Evolutionary conservation across 805 yeast species (phyloP), one percentile per base, ranked within the genome.

Genomic region (Saccharomyces mikatae): DNA sequence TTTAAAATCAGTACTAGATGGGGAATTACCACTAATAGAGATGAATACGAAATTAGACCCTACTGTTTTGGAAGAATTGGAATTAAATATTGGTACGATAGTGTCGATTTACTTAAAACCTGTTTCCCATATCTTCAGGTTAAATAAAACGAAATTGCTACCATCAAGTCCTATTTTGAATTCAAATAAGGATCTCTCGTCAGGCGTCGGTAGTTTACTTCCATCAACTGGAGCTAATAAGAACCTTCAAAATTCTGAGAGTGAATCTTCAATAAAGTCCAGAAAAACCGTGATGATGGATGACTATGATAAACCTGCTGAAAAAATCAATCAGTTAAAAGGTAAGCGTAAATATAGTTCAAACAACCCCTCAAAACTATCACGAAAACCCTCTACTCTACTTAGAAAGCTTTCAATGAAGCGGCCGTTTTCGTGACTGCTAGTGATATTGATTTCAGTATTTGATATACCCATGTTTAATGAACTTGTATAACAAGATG

Each of bases 51-150:
- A 80, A 53, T 73, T 90, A 54, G 92, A 89, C 57, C 84, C 86
- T 0, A 69, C 71, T 1, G 78, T 86, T 13, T 68, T 91, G 36
- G 96, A 90, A 60, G 97, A 91, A 64, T 72, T 91, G 52, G 95
- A 88, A 62, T 73, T 90, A 58, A 84, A 83, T 60, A 83, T 91
- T 32, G 97, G 97, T 1, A 75, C 90, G 0, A 71, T 92, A 52
- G 91, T 95, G 0, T 84, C 96, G 0, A 81, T 91, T 13, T 92
- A 90, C 64, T 72, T 91, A 62, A 87, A 89, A 60, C 96, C 96
- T 0, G 85, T 88, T 8, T 78, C 79, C n/a, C 87, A 81, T 61
- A 89, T 90, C 1, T 90, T 90, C 74, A 74, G 96, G 46, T 67
- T 79, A 32, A 76, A 87, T 2, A 84, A 79, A 57, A 70, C 77